A percentile compares a stretch with the other conserved stretches of the same genome.
phyloP scores from a whole-genome alignment of 352 stramenopile genomes.

The Albugo candida region DNA sequence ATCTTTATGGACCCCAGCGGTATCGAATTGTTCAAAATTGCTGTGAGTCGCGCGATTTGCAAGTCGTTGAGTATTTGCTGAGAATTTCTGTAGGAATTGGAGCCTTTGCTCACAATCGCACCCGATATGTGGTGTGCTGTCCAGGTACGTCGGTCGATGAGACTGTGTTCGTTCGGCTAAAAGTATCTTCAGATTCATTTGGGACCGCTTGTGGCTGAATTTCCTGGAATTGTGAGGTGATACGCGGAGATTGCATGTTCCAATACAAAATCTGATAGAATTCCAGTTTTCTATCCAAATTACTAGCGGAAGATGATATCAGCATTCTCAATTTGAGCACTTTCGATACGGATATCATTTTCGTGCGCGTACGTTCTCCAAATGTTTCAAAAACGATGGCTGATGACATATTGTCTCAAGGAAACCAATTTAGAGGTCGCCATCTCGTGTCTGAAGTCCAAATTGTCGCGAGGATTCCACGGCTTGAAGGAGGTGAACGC shows the following conservation, averaged over 20 bases:
- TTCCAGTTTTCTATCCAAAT: slow-evolving; percentile 64
- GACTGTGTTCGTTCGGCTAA: too few relatives aligned
- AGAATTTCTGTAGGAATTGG: slow-evolving; percentile 22
- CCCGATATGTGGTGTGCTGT: slow-evolving; percentile 64
- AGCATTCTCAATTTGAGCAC: slow-evolving; percentile 84
- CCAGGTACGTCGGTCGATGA: slow-evolving; percentile 15
- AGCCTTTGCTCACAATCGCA: slow-evolving; percentile 37
- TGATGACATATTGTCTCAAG: slow-evolving; percentile 1
- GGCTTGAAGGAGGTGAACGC: slow-evolving; percentile 49
- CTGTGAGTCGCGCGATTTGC: slow-evolving; percentile 15
- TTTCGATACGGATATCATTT: slow-evolving; percentile 79
- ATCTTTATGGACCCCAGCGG: slow-evolving; percentile 72
- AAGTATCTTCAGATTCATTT: slow-evolving; percentile 43
- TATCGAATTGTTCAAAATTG: slow-evolving; percentile 59
- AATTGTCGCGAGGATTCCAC: slow-evolving; percentile 55
- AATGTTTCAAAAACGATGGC: too few relatives aligned
- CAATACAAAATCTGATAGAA: too few relatives aligned
- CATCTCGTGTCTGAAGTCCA: slow-evolving; percentile 51
- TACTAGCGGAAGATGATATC: slow-evolving; percentile 62
- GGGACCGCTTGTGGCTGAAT: slow-evolving; percentile 69
- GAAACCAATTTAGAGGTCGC: slow-evolving; percentile 39
- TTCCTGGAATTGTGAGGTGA: slow-evolving; percentile 52
- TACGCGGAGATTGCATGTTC: background rate
- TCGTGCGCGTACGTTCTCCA: slow-evolving; percentile 28
- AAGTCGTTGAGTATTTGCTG: background rate